Conservation (phyloP, 2,329 filamentous ascomycete genomes). For the Alternaria sp. region DNA sequence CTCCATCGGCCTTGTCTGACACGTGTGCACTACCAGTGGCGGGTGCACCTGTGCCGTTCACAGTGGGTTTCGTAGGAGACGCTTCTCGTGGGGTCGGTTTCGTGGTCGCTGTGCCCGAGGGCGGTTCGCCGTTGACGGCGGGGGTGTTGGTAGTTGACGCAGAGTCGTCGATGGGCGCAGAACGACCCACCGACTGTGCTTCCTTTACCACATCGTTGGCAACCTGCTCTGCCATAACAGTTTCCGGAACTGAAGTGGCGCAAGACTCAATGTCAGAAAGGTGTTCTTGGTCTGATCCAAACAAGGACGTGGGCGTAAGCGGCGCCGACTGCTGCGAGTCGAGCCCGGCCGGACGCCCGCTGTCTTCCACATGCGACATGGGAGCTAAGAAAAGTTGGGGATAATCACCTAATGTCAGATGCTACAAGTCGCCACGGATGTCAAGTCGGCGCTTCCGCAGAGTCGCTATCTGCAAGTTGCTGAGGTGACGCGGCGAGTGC, state of each 20-base stretch:
- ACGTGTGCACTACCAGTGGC: conserved; percentile 22
- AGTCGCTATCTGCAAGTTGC: conserved; percentile 42
- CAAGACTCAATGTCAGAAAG: conserved; percentile 42
- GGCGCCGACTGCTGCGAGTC: conserved; percentile 28
- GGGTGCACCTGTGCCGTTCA: conserved; percentile 28
- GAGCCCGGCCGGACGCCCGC: conserved; percentile 26
- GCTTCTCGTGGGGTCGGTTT: conserved; percentile 32
- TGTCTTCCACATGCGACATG: conserved; percentile 31
- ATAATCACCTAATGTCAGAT: conserved; percentile 51
- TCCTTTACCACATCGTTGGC: conserved; percentile 75
- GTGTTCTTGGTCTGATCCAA: conserved; percentile 35
- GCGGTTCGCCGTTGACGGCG: conserved; percentile 58
- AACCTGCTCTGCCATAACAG: conserved; percentile 77
- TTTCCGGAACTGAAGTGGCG: conserved; percentile 56
- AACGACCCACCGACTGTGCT: conserved; percentile 70
- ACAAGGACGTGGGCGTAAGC: conserved; percentile 13
- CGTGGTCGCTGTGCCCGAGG: conserved; percentile 45
- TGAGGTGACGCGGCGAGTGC: conserved; percentile 42
- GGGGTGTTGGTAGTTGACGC: conserved; percentile 64
- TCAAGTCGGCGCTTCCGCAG: conserved; percentile 50
- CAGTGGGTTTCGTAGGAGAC: conserved; percentile 49
- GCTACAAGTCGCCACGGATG: conserved; percentile 48
- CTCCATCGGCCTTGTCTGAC: conserved; percentile 23
- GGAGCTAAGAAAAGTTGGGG: conserved; percentile 30
- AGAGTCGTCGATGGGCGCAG: conserved; percentile 70